These are phyloP conservation scores for Colletotrichum shisoi DNA, from an alignment of 2,329 filamentous ascomycete genomes.

Conservation along the genomic window DNA sequence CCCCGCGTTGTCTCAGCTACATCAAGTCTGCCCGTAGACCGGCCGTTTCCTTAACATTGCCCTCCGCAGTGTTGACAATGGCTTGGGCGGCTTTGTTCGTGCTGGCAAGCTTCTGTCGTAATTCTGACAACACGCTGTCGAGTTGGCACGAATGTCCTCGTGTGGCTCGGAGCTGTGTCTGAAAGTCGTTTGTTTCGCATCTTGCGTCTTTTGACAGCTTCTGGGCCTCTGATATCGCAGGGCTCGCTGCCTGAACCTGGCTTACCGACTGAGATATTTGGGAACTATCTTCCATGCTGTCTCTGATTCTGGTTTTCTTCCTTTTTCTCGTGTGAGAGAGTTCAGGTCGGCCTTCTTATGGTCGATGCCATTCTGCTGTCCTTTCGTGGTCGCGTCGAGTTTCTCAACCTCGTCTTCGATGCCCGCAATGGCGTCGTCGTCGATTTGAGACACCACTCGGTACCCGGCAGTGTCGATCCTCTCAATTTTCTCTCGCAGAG, in stretches of 20 bases:
- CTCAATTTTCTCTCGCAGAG: slow-evolving; percentile 49
- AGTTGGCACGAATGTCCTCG: slow-evolving; percentile 43
- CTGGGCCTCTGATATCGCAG: slow-evolving; percentile 40
- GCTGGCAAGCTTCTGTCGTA: slow-evolving; percentile 42
- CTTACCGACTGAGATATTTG: slow-evolving; percentile 41
- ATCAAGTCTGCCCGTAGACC: slow-evolving; percentile 48
- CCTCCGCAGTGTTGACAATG: slow-evolving; percentile 41
- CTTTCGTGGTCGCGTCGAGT: slow-evolving; percentile 45
- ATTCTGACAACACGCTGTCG: slow-evolving; percentile 41
- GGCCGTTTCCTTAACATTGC: slow-evolving; percentile 47
- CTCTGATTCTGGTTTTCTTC: slow-evolving; percentile 31
- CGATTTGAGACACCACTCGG: slow-evolving; percentile 50
- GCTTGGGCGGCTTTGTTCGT: slow-evolving; percentile 43
- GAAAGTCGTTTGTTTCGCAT: slow-evolving; percentile 39
- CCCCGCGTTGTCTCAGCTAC: slow-evolving; percentile 44
- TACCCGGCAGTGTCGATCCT: slow-evolving; percentile 50
- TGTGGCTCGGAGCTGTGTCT: slow-evolving; percentile 41
- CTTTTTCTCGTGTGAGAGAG: slow-evolving; percentile 44
- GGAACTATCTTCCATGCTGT: slow-evolving; percentile 32
- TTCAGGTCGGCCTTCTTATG: slow-evolving; percentile 43
- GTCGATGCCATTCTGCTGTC: slow-evolving; percentile 43
- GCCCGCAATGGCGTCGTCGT: slow-evolving; percentile 47
- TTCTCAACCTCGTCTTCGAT: slow-evolving; percentile 49
- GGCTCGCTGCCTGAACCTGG: slow-evolving; percentile 42
- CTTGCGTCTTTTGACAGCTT: slow-evolving; percentile 39